phyloP scores from a whole-genome alignment of 75 land plant genomes.

The Chamaecyparis obtusa region DNA sequence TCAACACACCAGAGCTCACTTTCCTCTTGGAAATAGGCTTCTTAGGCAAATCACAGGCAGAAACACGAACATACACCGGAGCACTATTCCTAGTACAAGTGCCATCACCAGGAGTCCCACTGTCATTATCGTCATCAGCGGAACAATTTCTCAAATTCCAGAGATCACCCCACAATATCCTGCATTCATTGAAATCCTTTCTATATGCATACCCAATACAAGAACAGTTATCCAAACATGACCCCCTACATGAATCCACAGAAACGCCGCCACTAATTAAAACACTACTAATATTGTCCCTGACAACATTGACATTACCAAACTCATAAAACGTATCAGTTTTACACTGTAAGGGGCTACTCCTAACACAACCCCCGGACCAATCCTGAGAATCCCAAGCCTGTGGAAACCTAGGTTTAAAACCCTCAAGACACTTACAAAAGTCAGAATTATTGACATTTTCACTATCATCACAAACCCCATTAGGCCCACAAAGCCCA shows the following conservation, averaged over 20 bases:
- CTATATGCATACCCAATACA: constrained; percentile 31
- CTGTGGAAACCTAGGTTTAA: neutral
- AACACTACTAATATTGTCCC: neutral
- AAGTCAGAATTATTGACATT: neutral
- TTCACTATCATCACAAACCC: constrained; percentile 27
- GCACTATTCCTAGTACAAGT: neutral
- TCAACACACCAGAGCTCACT: neutral
- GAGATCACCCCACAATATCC: constrained; percentile 9
- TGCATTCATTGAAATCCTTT: constrained; percentile 2
- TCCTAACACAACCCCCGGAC: constrained; percentile 22
- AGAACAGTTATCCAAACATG: constrained; percentile 41
- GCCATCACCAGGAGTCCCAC: neutral
- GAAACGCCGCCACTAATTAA: neutral
- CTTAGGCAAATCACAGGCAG: neutral
- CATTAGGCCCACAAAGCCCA: constrained; percentile 51
- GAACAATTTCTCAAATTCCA: constrained; percentile 12
- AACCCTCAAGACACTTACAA: constrained; percentile 31
- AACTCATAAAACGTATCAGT: constrained; percentile 7
- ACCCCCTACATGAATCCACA: neutral
- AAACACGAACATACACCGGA: neutral
- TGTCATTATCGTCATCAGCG: constrained; percentile 8
- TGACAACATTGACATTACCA: neutral
- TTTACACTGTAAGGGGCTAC: constrained; percentile 11
- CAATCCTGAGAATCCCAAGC: constrained; percentile 25
- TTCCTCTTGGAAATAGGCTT: neutral